Evolutionary conservation across 2,329 filamentous ascomycete genomes (phyloP), one percentile per base, ranked within the genome.

Genomic region (Microcera coccophila): DNA sequence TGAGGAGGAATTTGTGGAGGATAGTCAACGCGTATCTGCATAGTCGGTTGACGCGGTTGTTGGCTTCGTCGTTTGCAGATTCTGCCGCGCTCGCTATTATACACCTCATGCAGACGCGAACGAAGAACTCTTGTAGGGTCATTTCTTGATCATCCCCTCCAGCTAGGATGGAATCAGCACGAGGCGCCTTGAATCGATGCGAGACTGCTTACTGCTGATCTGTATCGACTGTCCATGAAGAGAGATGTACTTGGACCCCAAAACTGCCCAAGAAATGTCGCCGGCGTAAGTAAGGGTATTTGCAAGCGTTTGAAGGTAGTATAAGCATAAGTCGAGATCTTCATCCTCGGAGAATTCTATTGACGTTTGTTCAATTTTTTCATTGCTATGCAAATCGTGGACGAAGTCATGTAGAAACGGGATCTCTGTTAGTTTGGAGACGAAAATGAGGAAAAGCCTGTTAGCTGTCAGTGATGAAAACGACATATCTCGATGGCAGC

Each of bases 321-420:
- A 94, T 3, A 87, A 69, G 47, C 83, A 88, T 43, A 90, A 76
- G 48, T 86, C 84, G 7, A 90, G 73, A 52, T 94, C 86, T 49
- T 89, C 81, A 5, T 81, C 74, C 34, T 73, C 69, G 3, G 66
- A 68, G 45, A 79, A 64, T 0, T 44, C 34, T 3, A 48, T 29
- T 3, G 48, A 21, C n/a, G 41, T 21, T 24, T 56, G 38, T 2
- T 55, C 46, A 22, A 36, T n/a, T 37, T 47, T 44, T 24, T 55
- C 46, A 16, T 42, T 22, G n/a, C 41, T 50, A 15, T 55, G 42
- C 15, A 39, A 38, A n/a, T 41, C 50, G 16, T 55, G 42, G 16
- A 39, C 39, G 24, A 56, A 28, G 19, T 38, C 44, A 19, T 48
- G 48, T 2, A 84, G 64, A 50, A 84, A 82, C 4, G 67, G 62